Evolutionary conservation across 768 basidiomycete genomes (phyloP), one percentile per base, ranked within the genome.

Genomic region (Termitomyces sp.): DNA sequence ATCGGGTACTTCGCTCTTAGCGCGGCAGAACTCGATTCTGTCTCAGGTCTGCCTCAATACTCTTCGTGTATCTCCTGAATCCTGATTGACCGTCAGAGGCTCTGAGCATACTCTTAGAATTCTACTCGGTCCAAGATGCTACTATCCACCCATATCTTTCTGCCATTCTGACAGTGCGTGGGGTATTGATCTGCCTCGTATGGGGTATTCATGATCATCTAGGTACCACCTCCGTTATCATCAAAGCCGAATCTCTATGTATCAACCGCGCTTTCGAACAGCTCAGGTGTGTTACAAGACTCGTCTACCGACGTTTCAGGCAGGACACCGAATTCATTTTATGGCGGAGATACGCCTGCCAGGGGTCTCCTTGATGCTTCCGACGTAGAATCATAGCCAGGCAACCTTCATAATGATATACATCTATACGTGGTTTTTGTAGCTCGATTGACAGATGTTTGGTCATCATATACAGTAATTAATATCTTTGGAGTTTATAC

Each of bases 1-100:
- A 72, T 89, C 44, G 85, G 88, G 60, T 76, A 84, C 64, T 88
- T 86, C 64, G 77, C 78, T 12, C 79, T 92, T 57, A 78, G 73
- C 53, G 82, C 86, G 56, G 63, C 70, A 33, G 85, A 91, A 62
- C 71, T 88, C 41, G 68, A 68, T 19, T 71, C 74, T 48, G 78
- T 90, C 43, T 78, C 84, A 71, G 89, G 89, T 89, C 58, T 59
- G 56, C 19, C 19, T 9, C 1, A 11, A 21, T 74, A 53, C 7
- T 28, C 48, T 56, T 33, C 31, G 23, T 23, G 23, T 15, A 37
- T 52, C 31, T 50, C 40, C 26, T 46, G 21, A 12, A 57, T 45
- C 46, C 55, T 59, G 30, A 57, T n/a, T 23, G n/a, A 21, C 31
- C 59, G 23, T 19, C 60, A 91, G 89, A 87, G 58, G 79, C 82